Conservation (phyloP, 352 stramenopile genomes). For the Phytopythium litorale region DNA sequence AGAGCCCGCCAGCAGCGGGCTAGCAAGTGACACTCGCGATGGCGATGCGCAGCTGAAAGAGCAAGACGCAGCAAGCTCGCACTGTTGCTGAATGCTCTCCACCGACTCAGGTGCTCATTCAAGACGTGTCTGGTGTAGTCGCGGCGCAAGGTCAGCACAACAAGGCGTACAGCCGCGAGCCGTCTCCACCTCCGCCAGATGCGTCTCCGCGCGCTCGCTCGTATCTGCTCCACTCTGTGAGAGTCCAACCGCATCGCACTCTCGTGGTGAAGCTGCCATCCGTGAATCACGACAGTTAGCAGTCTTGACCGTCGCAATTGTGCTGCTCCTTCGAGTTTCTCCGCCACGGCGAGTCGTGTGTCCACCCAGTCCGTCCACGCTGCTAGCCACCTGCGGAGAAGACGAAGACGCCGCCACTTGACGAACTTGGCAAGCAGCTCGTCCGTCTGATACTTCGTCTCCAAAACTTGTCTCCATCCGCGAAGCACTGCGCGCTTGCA, state of each 20-base stretch:
- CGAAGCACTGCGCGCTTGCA: slow-evolving; percentile 1
- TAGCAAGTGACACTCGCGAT: not conserved
- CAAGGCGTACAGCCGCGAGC: slow-evolving; percentile 4
- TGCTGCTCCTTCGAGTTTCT: not conserved
- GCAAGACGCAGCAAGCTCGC: not conserved
- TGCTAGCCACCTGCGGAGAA: slow-evolving; percentile 9
- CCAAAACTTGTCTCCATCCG: slow-evolving; percentile 9
- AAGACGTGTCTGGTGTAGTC: not conserved
- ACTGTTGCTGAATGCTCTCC: slow-evolving; percentile 7
- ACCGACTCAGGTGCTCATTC: not conserved
- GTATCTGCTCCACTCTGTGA: not conserved
- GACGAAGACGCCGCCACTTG: slow-evolving; percentile 11
- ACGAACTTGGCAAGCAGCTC: slow-evolving; percentile 9
- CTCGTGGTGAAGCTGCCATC: not conserved
- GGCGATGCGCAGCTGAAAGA: slow-evolving; percentile 6
- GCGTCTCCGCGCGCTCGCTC: not conserved
- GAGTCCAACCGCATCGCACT: not conserved
- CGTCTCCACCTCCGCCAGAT: slow-evolving; percentile 1
- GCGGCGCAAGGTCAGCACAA: not conserved
- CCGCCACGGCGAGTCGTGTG: not conserved
- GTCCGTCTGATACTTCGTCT: slow-evolving; percentile 7
- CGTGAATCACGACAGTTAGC: not conserved
- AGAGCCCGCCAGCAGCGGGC: slow-evolving; percentile 12
- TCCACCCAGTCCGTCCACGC: slow-evolving; percentile 19
- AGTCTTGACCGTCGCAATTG: not conserved